Evolutionary conservation across 305 asterid genomes (phyloP).

Genomic region (Rubia peregrina): DNA sequence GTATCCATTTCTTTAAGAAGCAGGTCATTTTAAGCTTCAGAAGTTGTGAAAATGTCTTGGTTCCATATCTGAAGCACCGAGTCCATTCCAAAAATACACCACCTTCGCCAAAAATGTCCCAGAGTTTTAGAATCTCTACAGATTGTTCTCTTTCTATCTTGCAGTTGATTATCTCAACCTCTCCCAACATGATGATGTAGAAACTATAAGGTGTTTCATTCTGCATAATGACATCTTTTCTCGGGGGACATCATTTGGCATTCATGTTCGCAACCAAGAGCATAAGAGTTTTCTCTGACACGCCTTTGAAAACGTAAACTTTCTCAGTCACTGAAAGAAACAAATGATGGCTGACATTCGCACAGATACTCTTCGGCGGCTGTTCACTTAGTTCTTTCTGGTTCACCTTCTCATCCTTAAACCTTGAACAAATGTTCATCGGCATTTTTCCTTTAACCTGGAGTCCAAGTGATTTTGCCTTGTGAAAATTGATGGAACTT

Average conservation of each 20-base stretch:
- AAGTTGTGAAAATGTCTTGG: slow-evolving; percentile 73
- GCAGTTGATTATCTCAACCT: slow-evolving; percentile 65
- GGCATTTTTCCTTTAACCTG: slow-evolving; percentile 61
- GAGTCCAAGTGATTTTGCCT: slow-evolving; percentile 62
- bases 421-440: slow-evolving; percentile 72
- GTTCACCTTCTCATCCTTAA: slow-evolving; percentile 80
- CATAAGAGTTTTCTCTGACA: slow-evolving; percentile 50
- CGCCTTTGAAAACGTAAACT: slow-evolving; percentile 73
- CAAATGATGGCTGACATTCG: slow-evolving; percentile 57
- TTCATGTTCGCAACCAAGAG: slow-evolving; percentile 63
- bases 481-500: slow-evolving; percentile 77
- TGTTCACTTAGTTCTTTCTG: slow-evolving; percentile 73
- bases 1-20: slow-evolving; percentile 56
- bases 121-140: slow-evolving; percentile 38
- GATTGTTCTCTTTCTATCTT: slow-evolving; percentile 47
- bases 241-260: slow-evolving; percentile 78
- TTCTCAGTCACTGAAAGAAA: slow-evolving; percentile 63
- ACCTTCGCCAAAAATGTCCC: slow-evolving; percentile 75
- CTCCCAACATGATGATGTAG: slow-evolving; percentile 82
- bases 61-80: slow-evolving; percentile 61
- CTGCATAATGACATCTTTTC: slow-evolving; percentile 79
- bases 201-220: slow-evolving; percentile 69
- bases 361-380: slow-evolving; percentile 65
- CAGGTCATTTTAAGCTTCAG: slow-evolving; percentile 55
- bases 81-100: slow-evolving; percentile 62